Base-by-base conservation (phyloP, 169 alveolate genomes). In the Condylostoma magnum region DNA sequence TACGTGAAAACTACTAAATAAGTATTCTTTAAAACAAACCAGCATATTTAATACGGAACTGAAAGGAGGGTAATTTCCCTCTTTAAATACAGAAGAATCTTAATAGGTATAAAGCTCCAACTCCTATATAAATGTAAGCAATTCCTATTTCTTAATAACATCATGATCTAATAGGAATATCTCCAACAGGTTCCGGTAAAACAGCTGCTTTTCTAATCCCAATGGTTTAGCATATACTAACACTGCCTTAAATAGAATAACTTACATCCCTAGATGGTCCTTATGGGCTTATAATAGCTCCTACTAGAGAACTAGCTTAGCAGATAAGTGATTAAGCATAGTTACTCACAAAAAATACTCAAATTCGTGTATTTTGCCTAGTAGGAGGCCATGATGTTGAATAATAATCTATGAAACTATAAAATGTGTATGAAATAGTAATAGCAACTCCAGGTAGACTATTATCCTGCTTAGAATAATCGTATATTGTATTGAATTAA, bases 381-480 rank as follows among this genome's bases (percentile, higher is more conserved):
- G 36, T 46, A 20, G 75, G 75, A 2, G 75, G 75, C 10, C 15
- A 22, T 12, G 36, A 30, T 30, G 6, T 30, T 6, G 36, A 43
- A 1, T 15, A 6, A 2, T 63, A 66, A 31, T 8, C 31, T 12
- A 47, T n/a, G n/a, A 44, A 75, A 30, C 56, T 93, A 30, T 78
- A 82, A 56, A 74, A 82, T 34, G 98, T 98, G 4, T 83, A 94
- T 15, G 98, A 98, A 84, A 89, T 96, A 80, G 88, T 96, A 18
- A 96, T 97, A 28, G 99, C 99, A 28, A 97, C 99, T 6, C 99
- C 99, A 0, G 99, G 99, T 2, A 77, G 99, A 63, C 86, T 96
- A 12, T 77, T 91, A 68, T 97, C 94, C 75, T 96, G 93, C 74
- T 83, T 97, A 55, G 93, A 86, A 67, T 97, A 95, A 79, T 90